phyloP scores from a whole-genome alignment of 2,329 filamentous ascomycete species.

The Aspergillus clavatus region DNA sequence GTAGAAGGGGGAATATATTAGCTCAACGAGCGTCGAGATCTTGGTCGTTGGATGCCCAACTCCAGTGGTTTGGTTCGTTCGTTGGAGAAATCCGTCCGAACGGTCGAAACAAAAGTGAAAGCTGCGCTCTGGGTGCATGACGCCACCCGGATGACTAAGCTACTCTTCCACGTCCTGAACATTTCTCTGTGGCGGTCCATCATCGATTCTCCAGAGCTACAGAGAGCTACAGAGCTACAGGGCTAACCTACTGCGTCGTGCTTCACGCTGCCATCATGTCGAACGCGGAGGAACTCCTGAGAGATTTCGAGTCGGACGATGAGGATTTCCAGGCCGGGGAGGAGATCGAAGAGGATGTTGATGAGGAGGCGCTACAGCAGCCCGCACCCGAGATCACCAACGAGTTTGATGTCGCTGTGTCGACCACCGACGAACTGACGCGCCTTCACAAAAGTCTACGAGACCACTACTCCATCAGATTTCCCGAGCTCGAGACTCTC shows the following conservation, averaged over 20 bases:
- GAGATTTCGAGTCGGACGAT: slow-evolving; percentile 72
- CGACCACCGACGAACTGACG: slow-evolving; percentile 87
- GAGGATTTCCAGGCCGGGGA: slow-evolving; percentile 67
- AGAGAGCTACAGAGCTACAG: too few species aligned
- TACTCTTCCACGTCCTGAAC: too few species aligned
- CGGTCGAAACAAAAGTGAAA: background rate
- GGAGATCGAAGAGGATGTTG: slow-evolving; percentile 59
- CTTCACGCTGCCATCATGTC: slow-evolving; percentile 58
- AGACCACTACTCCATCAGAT: slow-evolving; percentile 90
- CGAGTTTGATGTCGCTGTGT: slow-evolving; percentile 82
- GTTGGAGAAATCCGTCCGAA: background rate
- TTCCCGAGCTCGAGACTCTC: slow-evolving; percentile 85
- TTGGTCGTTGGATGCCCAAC: slow-evolving; percentile 4
- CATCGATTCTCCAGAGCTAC: background rate
- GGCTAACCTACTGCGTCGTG: too few species aligned
- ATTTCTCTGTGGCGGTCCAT: background rate
- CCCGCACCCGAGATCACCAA: slow-evolving; percentile 67
- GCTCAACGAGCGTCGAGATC: background rate
- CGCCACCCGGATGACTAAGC: slow-evolving; percentile 12
- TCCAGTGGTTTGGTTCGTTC: slow-evolving; percentile 7
- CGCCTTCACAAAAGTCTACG: slow-evolving; percentile 94
- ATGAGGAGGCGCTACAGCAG: slow-evolving; percentile 54
- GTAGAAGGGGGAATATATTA: background rate
- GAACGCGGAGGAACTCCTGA: slow-evolving; percentile 86
- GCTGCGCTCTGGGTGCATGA: slow-evolving; percentile 13